Conservation (phyloP, 345 rosid genomes). For the Rhodomyrtus tomentosa region DNA sequence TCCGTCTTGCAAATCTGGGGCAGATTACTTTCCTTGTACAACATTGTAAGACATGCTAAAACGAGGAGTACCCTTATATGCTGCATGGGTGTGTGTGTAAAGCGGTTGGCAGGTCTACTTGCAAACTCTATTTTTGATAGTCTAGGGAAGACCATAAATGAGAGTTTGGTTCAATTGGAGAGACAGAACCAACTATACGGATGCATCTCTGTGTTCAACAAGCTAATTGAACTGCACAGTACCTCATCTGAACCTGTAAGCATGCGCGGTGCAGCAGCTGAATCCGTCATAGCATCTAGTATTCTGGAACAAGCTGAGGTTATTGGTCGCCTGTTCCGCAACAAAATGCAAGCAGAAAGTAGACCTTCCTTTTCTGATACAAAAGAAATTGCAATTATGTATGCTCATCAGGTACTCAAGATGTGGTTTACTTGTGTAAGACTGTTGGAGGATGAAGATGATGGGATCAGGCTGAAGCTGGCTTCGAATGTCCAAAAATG, state of each 20-base stretch:
- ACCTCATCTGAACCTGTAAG: conserved; percentile 67
- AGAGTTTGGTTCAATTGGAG: conserved; percentile 11
- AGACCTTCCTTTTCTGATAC: conserved; percentile 9
- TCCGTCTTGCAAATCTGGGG: conserved; percentile 55
- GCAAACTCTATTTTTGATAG: conserved; percentile 12
- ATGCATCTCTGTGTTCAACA: conserved; percentile 38
- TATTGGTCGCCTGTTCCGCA: conserved; percentile 38
- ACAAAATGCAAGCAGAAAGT: conserved; percentile 13
- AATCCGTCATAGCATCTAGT: conserved; percentile 75
- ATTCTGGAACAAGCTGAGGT: conserved; percentile 71
- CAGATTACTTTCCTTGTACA: conserved; percentile 38
- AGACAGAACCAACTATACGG: conserved; percentile 24
- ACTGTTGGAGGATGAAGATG: conserved; percentile 93
- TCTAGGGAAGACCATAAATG: conserved; percentile 2
- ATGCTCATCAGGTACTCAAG: conserved; percentile 47
- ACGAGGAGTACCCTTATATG: conserved; percentile 57
- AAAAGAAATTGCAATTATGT: conserved; percentile 25
- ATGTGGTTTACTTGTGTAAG: conserved; percentile 73
- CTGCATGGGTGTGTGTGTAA: conserved; percentile 79
- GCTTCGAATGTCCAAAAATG: conserved; percentile 58
- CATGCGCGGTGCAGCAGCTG: conserved; percentile 78
- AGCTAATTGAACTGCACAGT: conserved; percentile 57
- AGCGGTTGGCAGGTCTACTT: conserved; percentile 31
- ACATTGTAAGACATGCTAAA: conserved; percentile 48
- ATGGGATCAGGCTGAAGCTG: conserved; percentile 55